Evolutionary conservation across 1,139 yeast species (phyloP).

Genomic region (Yamadazyma sp.): DNA sequence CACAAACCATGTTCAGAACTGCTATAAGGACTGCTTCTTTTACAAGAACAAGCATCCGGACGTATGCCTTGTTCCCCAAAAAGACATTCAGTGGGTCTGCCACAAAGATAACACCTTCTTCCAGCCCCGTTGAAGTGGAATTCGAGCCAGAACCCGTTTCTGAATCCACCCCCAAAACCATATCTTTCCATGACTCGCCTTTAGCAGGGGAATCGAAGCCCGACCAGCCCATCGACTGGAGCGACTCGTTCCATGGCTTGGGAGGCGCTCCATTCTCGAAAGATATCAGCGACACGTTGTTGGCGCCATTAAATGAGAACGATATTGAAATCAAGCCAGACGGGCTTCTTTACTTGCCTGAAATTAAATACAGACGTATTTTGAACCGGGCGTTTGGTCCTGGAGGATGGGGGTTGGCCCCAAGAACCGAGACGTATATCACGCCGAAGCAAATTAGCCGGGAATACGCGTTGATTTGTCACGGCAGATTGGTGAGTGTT

Average conservation of each 20-base stretch:
- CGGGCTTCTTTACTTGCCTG: constrained; percentile 88
- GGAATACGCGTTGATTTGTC: constrained; percentile 84
- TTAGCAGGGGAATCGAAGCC: constrained; percentile 4
- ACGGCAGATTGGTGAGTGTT: constrained; percentile 85
- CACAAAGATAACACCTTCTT: neutral
- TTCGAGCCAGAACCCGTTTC: neutral
- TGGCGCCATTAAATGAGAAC: constrained; percentile 57
- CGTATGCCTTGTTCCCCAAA: constrained; percentile 16
- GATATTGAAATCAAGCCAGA: constrained; percentile 96
- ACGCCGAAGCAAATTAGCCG: constrained; percentile 67
- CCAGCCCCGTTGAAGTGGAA: constrained; percentile 2
- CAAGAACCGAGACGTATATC: constrained; percentile 80
- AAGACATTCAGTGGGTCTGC: constrained; percentile 2
- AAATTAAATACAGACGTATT: constrained; percentile 88
- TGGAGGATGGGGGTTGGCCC: constrained; percentile 98
- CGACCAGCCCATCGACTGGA: constrained; percentile 53
- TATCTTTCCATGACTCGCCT: constrained; percentile 11
- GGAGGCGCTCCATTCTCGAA: constrained; percentile 73
- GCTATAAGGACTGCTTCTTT: neutral
- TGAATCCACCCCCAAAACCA: neutral
- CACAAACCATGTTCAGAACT: neutral
- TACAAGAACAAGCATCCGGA: constrained; percentile 1
- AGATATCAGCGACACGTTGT: constrained; percentile 57
- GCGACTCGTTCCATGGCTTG: constrained; percentile 77
- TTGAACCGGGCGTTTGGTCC: constrained; percentile 93